Evolutionary conservation across 1,284 basidiomycete genomes (phyloP).

Genomic region (Microbotryum violaceum): DNA sequence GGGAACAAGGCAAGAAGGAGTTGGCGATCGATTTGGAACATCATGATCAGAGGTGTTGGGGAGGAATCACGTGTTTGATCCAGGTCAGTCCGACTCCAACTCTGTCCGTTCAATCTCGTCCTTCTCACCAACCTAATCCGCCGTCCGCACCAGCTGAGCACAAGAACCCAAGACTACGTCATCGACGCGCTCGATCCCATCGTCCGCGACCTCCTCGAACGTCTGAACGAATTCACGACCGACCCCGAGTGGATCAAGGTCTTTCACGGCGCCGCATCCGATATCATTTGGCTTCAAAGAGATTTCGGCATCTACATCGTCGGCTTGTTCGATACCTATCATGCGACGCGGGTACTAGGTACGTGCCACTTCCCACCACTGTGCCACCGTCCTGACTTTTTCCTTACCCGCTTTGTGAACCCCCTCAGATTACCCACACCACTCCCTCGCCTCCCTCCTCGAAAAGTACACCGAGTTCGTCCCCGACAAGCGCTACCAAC

Average conservation of each 20-base stretch:
- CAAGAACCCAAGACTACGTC: slow-evolving; percentile 74
- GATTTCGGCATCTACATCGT: slow-evolving; percentile 91
- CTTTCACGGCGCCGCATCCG: slow-evolving; percentile 88
- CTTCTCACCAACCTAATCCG: not conserved
- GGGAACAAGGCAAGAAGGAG: slow-evolving; percentile 52
- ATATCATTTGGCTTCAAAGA: slow-evolving; percentile 92
- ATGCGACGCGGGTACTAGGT: slow-evolving; percentile 81
- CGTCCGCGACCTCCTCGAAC: slow-evolving; percentile 67
- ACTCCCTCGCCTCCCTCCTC: slow-evolving; percentile 76
- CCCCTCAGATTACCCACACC: slow-evolving; percentile 62
- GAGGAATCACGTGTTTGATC: slow-evolving; percentile 87
- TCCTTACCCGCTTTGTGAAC: slow-evolving; percentile 9
- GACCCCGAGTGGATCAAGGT: slow-evolving; percentile 81
- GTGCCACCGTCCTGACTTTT: not conserved
- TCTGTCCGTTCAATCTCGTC: not conserved
- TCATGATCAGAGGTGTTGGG: slow-evolving; percentile 75
- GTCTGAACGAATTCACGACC: slow-evolving; percentile 60
- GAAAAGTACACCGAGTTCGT: slow-evolving; percentile 81
- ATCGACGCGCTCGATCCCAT: slow-evolving; percentile 62
- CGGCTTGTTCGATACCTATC: slow-evolving; percentile 92
- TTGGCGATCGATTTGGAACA: slow-evolving; percentile 93
- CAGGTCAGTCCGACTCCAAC: slow-evolving; percentile 45
- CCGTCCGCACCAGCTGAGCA: slow-evolving; percentile 52
- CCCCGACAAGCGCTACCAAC: slow-evolving; percentile 92
- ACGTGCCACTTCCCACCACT: slow-evolving; percentile 26